phyloP scores from a whole-genome alignment of 768 basidiomycete species.

The Inosperma sp. region DNA sequence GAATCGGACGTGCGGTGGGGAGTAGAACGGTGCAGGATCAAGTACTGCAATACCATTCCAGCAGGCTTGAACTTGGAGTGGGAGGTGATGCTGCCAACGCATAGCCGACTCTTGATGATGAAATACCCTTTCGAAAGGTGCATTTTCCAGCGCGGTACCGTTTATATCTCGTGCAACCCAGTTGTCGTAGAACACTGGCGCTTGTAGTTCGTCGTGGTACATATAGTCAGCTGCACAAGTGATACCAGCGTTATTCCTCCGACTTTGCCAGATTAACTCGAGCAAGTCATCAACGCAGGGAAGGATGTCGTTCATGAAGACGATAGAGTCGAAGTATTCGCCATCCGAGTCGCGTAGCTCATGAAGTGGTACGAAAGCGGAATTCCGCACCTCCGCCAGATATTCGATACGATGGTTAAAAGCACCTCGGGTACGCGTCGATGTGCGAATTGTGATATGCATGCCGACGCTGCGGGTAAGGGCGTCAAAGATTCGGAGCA shows the following conservation, averaged over 20 bases:
- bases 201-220: constrained; percentile 92
- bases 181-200: constrained; percentile 96
- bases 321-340: constrained; percentile 93
- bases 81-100: constrained; percentile 88
- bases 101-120: constrained; percentile 71
- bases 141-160: constrained; percentile 96
- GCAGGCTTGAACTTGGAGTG: constrained; percentile 94
- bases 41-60: constrained; percentile 98
- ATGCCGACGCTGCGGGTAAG: constrained; percentile 86
- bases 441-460: constrained; percentile 89
- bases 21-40: constrained; percentile 94
- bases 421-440: constrained; percentile 86
- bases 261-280: constrained; percentile 94
- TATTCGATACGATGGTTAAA: constrained; percentile 99
- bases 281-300: constrained; percentile 97
- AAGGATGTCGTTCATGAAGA: constrained; percentile 99
- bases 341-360: constrained; percentile 88
- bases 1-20: constrained; percentile 86
- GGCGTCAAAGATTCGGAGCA: constrained; percentile 92
- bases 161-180: constrained; percentile 99
- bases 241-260: constrained; percentile 93
- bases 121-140: constrained; percentile 93
- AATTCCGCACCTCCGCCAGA: constrained; percentile 99
- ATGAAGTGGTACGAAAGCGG: constrained; percentile 92
- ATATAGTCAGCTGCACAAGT: constrained; percentile 99